phyloP scores from a whole-genome alignment of 2,329 filamentous ascomycete species.

The Rhytidhysteron rufulum region DNA sequence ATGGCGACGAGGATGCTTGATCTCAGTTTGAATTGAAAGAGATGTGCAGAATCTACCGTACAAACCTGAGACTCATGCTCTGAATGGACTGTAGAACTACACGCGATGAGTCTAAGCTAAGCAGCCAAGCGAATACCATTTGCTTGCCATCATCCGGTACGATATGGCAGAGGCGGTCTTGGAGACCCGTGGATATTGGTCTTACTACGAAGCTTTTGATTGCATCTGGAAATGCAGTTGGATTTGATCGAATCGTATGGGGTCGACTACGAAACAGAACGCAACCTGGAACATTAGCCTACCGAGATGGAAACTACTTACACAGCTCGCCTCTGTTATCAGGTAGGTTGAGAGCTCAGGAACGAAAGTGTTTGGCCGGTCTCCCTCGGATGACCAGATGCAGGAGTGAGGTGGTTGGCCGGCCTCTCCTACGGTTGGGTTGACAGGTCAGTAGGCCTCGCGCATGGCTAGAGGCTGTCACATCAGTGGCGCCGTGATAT shows the following conservation, averaged over 20 bases:
- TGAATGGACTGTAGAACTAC: too few species aligned
- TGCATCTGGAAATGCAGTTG: constrained; percentile 18
- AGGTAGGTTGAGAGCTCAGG: too few species aligned
- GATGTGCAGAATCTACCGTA: constrained; percentile 4
- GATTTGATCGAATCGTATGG: constrained; percentile 17
- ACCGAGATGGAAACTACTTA: constrained; percentile 19
- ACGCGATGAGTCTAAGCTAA: too few species aligned
- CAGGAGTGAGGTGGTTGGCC: neutral
- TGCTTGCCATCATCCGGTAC: constrained; percentile 3
- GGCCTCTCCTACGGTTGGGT: neutral
- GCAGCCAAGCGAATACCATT: neutral
- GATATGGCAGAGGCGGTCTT: constrained; percentile 12
- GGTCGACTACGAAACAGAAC: constrained; percentile 6
- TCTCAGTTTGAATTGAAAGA: constrained; percentile 7
- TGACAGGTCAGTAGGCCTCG: neutral
- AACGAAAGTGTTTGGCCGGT: neutral
- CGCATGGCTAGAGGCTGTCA: too few species aligned
- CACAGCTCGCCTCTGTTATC: too few species aligned
- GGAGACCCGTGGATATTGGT: constrained; percentile 17
- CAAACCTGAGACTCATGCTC: constrained; percentile 2
- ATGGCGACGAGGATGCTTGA: neutral
- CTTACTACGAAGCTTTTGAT: constrained; percentile 6
- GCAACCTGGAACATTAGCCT: constrained; percentile 9
- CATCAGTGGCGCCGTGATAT: too few species aligned
- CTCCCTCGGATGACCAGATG: constrained; percentile 1